Base-by-base conservation (phyloP, 768 basidiomycete species). In the Lentinula boryana region DNA sequence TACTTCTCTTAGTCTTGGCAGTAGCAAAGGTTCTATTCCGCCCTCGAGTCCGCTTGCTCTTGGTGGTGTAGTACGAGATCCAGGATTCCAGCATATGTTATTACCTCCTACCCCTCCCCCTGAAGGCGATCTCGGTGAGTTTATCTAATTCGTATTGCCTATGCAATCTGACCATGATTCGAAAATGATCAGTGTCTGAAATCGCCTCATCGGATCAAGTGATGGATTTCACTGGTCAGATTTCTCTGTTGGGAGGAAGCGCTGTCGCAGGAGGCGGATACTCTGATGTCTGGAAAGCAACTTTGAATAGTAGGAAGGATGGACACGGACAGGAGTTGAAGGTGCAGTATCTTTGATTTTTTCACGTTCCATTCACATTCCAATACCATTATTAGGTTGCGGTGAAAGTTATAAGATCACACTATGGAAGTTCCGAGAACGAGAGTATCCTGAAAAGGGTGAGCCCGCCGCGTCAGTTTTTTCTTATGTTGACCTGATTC, bases 231-330 rank as follows among this genome's bases (percentile, higher is more conserved):
- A 55, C 63, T 32, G 61, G 58, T 12, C 33, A 58, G 56, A 60
- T 62, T 72, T 73, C 58, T 66, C 44, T 50, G 31, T 35, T 56
- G 33, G 63, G 65, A 9, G 31, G 58, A 40, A 64, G 48, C 27
- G 16, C 78, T 1, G 69, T 72, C 50, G 76, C 76, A 0, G 74
- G 75, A 62, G 79, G 79, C 7, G 79, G 78, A 10, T 79, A 77
- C 63, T 73, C 76, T 13, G 79, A 80, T 64, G 72, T 79, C 16
- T 80, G 74, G 74, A 74, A 68, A 55, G 76, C 74, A 1, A 65
- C 67, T 5, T 77, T 75, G 76, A 67, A 70, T 15, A 64, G 68
- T 27, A 66, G 68, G 23, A 66, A 67, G 27, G 66, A 68, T 60
- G 63, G 40, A 6, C 55, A 38, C 4, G 55, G 57, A 32, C 48